Evolutionary conservation across 2,329 filamentous ascomycete genomes (phyloP), one percentile per base, ranked within the genome.

Genomic region (Grosmannia serpens): DNA sequence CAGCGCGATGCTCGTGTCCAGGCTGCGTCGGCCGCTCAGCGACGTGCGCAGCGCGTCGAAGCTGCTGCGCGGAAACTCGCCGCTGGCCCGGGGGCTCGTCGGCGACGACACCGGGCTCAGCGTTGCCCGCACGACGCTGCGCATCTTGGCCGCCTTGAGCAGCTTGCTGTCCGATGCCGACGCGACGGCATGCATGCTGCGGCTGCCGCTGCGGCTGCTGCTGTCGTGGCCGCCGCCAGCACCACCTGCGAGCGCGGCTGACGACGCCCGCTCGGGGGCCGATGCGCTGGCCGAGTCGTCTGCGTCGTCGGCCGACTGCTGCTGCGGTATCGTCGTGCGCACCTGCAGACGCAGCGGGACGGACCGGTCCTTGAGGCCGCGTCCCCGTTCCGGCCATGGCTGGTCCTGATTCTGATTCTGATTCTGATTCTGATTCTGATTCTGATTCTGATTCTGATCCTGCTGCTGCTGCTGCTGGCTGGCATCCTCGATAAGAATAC

Each of bases 401-500:
- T 7, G n/a, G n/a, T n/a, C n/a, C n/a, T n/a, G n/a, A n/a, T n/a
- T n/a, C n/a, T n/a, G n/a, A n/a, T n/a, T n/a, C n/a, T n/a, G n/a
- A n/a, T n/a, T n/a, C n/a, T n/a, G n/a, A n/a, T n/a, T n/a, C n/a
- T n/a, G n/a, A n/a, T n/a, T n/a, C n/a, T n/a, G n/a, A n/a, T n/a
- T n/a, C n/a, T n/a, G n/a, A n/a, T n/a, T n/a, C n/a, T n/a, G n/a
- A n/a, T n/a, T n/a, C n/a, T n/a, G n/a, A n/a, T n/a, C n/a, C n/a
- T n/a, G n/a, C n/a, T 70, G 60, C 26, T 26, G 17, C n/a, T 31
- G 26, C n/a, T 77, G 70, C 55, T 76, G 71, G 58, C 81, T 75
- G 27, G 83, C 80, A 62, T 86, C 83, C 54, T 88, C 85, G 11
- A 91, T 80, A 57, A 95, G 75, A 49, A 83, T 82, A 62, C 83